phyloP scores from a whole-genome alignment of 768 basidiomycete genomes.

The Russula foetens region DNA sequence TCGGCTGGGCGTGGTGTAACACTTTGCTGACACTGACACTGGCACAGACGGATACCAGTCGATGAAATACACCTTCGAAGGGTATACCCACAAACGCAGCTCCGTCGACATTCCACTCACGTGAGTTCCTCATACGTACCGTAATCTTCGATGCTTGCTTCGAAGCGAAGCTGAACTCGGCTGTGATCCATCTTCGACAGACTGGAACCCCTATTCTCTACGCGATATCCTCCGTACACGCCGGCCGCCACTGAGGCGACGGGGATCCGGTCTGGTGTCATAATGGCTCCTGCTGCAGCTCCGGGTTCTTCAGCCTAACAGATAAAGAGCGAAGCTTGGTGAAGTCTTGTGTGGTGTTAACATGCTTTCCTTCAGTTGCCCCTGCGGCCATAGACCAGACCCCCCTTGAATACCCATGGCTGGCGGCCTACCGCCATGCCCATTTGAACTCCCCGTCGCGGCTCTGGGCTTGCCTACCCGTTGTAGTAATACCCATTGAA shows the following conservation, averaged over 20 bases:
- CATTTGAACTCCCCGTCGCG: too few relatives aligned
- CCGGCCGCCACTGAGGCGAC: conserved; percentile 24
- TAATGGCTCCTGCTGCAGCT: neutral
- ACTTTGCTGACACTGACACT: neutral
- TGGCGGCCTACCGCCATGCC: too few relatives aligned
- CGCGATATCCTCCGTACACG: conserved; percentile 58
- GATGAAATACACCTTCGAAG: conserved; percentile 26
- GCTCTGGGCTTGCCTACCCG: too few relatives aligned
- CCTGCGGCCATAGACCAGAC: too few relatives aligned
- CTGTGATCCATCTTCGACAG: conserved; percentile 25
- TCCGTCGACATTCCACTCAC: conserved; percentile 50
- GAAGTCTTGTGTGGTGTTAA: neutral
- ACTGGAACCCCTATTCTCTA: conserved; percentile 40
- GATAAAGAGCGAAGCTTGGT: neutral
- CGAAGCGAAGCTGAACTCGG: neutral
- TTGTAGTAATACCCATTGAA: too few relatives aligned
- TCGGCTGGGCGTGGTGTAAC: too few relatives aligned
- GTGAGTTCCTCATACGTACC: conserved; percentile 31
- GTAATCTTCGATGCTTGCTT: neutral
- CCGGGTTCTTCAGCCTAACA: neutral
- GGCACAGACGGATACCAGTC: conserved; percentile 23
- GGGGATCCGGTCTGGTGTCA: neutral
- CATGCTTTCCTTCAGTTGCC: too few relatives aligned
- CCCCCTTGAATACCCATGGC: too few relatives aligned
- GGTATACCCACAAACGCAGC: conserved; percentile 42